Evolutionary conservation across 495 filamentous ascomycete genomes (phyloP).

Genomic region (Aspergillus incahuasiensis): DNA sequence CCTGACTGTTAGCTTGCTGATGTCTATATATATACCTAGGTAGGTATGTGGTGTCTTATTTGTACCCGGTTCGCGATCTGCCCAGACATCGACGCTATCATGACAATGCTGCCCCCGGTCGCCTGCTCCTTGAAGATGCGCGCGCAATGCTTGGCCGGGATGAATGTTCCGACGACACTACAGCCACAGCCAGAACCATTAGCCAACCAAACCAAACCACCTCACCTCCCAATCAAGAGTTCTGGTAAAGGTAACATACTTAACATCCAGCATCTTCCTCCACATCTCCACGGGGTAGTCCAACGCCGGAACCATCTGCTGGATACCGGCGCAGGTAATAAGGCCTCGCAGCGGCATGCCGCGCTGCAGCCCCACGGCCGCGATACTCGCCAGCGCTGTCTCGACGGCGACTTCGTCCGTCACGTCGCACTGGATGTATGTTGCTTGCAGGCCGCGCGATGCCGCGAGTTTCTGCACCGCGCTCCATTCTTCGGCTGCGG

Average conservation of each 20-base stretch:
- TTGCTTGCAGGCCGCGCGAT: slow-evolving; percentile 37
- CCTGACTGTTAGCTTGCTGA: background rate
- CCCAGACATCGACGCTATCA: slow-evolving; percentile 76
- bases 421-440: slow-evolving; percentile 53
- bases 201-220: background rate
- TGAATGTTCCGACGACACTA: slow-evolving; percentile 61
- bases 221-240: no score
- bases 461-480: slow-evolving; percentile 47
- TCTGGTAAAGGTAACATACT: slow-evolving; percentile 27
- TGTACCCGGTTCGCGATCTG: slow-evolving; percentile 63
- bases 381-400: slow-evolving; percentile 24
- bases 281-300: slow-evolving; percentile 60
- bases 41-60: no score
- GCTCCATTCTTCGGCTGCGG: slow-evolving; percentile 36
- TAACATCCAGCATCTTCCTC: slow-evolving; percentile 64
- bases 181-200: background rate
- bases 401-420: slow-evolving; percentile 44
- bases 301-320: slow-evolving; percentile 55
- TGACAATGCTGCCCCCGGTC: slow-evolving; percentile 56
- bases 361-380: slow-evolving; percentile 47
- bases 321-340: slow-evolving; percentile 81
- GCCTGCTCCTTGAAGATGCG: slow-evolving; percentile 56
- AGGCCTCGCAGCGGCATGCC: slow-evolving; percentile 60
- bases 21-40: background rate
- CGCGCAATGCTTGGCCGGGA: slow-evolving; percentile 67